Conservation (phyloP, 2,329 filamentous ascomycete genomes). For the Aspergillus ustus region DNA sequence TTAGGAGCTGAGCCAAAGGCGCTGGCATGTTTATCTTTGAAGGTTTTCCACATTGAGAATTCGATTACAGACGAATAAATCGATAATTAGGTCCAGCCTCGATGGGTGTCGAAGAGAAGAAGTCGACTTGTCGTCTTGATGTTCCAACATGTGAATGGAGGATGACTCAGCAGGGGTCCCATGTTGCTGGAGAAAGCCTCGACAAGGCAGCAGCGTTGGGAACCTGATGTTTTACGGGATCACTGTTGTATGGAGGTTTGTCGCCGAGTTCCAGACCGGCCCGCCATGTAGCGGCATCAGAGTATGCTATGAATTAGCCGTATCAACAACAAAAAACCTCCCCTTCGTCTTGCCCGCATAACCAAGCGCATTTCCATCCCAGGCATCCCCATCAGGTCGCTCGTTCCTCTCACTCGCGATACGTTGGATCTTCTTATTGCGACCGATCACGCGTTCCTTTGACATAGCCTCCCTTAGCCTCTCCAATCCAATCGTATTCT, state of each 20-base stretch:
- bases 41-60: constrained; percentile 37
- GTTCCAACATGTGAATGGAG: neutral
- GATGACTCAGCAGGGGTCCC: constrained; percentile 28
- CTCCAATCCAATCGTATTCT: constrained; percentile 45
- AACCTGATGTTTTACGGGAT: neutral
- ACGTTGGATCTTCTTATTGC: constrained; percentile 54
- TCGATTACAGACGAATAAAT: neutral
- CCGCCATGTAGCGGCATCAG: neutral
- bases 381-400: constrained; percentile 52
- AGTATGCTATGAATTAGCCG: constrained; percentile 23
- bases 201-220: constrained; percentile 6
- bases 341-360: constrained; percentile 69
- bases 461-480: constrained; percentile 43
- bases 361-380: constrained; percentile 73
- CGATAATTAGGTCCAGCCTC: neutral
- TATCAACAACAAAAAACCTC: constrained; percentile 76
- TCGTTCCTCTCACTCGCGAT: constrained; percentile 33
- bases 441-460: constrained; percentile 47
- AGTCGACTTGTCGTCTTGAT: constrained; percentile 2
- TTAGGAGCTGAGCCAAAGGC: constrained; percentile 35
- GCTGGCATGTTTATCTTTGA: constrained; percentile 38
- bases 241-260: neutral
- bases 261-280: neutral
- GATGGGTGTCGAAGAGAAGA: constrained; percentile 2
- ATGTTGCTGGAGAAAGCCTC: neutral